These are phyloP conservation scores for Teratosphaeria viscida DNA, from an alignment of 2,329 filamentous ascomycete species.

Conservation along the genomic window DNA sequence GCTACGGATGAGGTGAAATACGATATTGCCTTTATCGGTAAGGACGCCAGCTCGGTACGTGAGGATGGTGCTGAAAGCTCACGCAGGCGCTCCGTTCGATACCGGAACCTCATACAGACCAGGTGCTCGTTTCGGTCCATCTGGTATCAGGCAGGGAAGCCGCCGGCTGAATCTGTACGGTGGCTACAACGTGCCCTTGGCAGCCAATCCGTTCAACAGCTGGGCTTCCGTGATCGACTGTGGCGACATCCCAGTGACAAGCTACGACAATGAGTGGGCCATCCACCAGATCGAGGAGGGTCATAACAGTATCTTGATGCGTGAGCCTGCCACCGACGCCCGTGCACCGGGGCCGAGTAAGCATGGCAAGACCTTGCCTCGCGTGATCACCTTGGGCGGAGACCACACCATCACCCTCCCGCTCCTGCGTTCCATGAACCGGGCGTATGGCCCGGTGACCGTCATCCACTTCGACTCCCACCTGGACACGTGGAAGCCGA, in stretches of 20 bases:
- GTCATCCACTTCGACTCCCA: conserved; percentile 56
- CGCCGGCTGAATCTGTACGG: conserved; percentile 78
- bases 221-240: conserved; percentile 76
- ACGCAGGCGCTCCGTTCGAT: conserved; percentile 59
- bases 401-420: conserved; percentile 53
- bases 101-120: conserved; percentile 73
- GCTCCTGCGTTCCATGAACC: conserved; percentile 47
- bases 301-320: conserved; percentile 64
- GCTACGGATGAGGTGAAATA: conserved; percentile 59
- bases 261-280: conserved; percentile 73
- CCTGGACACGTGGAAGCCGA: conserved; percentile 61
- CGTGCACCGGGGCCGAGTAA: conserved; percentile 57
- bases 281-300: conserved; percentile 79
- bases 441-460: conserved; percentile 57
- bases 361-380: conserved; percentile 64
- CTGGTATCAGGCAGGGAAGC: conserved; percentile 76
- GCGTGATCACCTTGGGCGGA: conserved; percentile 63
- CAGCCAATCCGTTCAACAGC: conserved; percentile 69
- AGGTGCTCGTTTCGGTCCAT: conserved; percentile 74
- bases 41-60: not conserved
- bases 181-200: conserved; percentile 74
- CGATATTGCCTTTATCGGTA: conserved; percentile 74
- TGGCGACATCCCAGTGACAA: conserved; percentile 39
- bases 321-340: conserved; percentile 58
- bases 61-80: not conserved